Evolutionary conservation across 192 early-diverging fungal species (phyloP), one percentile per base, ranked within the genome.

Genomic region (Backusella parvicylindrica): DNA sequence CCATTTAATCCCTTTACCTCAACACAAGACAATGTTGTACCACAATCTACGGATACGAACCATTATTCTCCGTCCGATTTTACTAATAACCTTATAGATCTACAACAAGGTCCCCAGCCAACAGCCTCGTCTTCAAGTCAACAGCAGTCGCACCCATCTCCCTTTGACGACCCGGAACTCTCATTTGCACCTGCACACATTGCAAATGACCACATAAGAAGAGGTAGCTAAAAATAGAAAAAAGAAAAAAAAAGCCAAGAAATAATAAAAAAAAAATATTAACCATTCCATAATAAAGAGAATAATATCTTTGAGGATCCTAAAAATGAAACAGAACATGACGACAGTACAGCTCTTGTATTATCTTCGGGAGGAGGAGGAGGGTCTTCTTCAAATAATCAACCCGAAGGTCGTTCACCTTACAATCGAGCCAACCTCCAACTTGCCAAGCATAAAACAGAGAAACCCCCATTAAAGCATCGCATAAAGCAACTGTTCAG

Each of bases 11-110:
- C 64, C 13, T 66, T 66, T 66, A 31, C 64, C 16, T 31, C 64
- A 31, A 66, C 33, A 66, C 64, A 66, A 66, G 68, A 37, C 68
- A 47, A 70, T 40, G 8, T 28, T 40, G 21, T 70, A 41, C 28
- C 35, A 41, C 30, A 49, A 13, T 8, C 38, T 49, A 70, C 40
- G 36, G 26, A 36, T 31, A 49, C 30, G n/a, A 70, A 30, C 69
- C 38, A 41, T 70, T 70, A 70, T 70, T 70, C 69, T 70, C 69
- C 69, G 38, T 70, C 69, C 15, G 69, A 49, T 31, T 43, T 33
- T 18, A 47, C 41, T 6, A 50, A 41, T 11, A 40, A 70, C 69
- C 69, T 70, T 47, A 70, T 70, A 16, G 69, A 70, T 31, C 69
- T 70, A 5, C 69, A 70, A 23, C 38, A 43, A 49, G 69, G 40